phyloP scores from a whole-genome alignment of 1,284 basidiomycete genomes.

The Ceratobasidium sp. region DNA sequence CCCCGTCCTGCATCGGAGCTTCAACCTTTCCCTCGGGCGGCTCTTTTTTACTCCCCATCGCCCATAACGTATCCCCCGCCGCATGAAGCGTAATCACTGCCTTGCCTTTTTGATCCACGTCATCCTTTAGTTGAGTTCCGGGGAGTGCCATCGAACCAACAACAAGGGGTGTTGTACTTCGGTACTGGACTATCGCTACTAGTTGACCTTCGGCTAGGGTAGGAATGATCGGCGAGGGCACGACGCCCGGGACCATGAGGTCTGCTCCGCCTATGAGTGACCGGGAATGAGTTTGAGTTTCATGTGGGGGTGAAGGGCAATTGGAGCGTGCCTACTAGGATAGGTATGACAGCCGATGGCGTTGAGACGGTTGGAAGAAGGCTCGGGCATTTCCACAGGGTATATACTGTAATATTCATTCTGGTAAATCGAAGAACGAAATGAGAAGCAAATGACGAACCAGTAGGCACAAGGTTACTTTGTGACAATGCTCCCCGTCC shows the following conservation, averaged over 20 bases:
- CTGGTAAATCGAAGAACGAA: neutral
- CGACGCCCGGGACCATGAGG: conserved; percentile 81
- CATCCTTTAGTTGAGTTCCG: conserved; percentile 54
- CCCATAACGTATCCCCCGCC: conserved; percentile 75
- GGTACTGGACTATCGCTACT: conserved; percentile 65
- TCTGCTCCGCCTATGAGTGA: conserved; percentile 62
- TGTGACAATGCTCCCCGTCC: conserved; percentile 61
- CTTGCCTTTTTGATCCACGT: conserved; percentile 67
- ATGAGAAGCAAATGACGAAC: conserved; percentile 48
- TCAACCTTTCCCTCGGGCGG: conserved; percentile 56
- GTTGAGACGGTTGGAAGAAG: conserved; percentile 72
- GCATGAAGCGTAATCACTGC: conserved; percentile 72
- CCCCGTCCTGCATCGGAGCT: conserved; percentile 37
- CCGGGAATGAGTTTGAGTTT: neutral
- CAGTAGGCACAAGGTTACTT: conserved; percentile 72
- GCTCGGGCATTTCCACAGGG: conserved; percentile 72
- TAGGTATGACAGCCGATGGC: conserved; percentile 66
- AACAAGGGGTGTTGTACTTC: conserved; percentile 62
- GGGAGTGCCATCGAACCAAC: conserved; percentile 72
- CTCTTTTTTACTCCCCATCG: conserved; percentile 66
- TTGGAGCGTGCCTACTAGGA: conserved; percentile 57
- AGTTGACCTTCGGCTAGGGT: conserved; percentile 55
- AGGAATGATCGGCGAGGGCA: conserved; percentile 58
- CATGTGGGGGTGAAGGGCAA: neutral
- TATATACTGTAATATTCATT: conserved; percentile 60